phyloP scores from a whole-genome alignment of 768 basidiomycete species.

The Lactifluus subvellereus region DNA sequence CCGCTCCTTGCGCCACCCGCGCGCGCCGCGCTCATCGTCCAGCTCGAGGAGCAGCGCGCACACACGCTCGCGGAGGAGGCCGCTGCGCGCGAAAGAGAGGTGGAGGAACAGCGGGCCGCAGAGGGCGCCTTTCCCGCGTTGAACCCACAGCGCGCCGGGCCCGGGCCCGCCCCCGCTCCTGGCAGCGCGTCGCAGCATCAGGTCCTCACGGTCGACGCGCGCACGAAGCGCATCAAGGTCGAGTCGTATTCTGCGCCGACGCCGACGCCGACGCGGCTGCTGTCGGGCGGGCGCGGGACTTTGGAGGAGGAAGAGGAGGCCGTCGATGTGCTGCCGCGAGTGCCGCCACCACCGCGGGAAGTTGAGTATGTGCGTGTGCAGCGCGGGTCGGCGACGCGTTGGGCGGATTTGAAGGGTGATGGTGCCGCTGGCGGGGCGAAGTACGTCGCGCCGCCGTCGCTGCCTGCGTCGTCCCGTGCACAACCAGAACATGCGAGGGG shows the following conservation, averaged over 20 bases:
- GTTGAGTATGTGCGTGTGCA: slow-evolving; percentile 12
- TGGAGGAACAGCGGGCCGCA: neutral
- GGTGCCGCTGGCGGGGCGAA: neutral
- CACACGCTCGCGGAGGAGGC: slow-evolving; percentile 13
- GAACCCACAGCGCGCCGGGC: too few relatives aligned
- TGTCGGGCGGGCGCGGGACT: neutral
- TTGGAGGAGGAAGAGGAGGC: neutral
- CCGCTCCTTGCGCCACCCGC: slow-evolving; percentile 7
- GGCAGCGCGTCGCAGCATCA: neutral
- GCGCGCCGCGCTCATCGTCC: slow-evolving; percentile 11
- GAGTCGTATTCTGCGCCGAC: neutral
- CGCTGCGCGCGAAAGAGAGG: neutral
- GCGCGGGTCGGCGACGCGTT: slow-evolving; percentile 11
- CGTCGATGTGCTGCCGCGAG: neutral
- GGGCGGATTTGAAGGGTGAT: slow-evolving; percentile 12
- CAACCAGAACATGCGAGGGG: neutral
- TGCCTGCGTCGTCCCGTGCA: neutral
- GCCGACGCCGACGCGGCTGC: neutral
- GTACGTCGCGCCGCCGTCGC: slow-evolving; percentile 9
- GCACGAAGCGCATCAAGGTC: slow-evolving; percentile 10
- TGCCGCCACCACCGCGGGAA: slow-evolving; percentile 13
- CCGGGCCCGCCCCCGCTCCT: neutral
- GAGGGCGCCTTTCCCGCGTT: slow-evolving; percentile 21
- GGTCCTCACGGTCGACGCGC: slow-evolving; percentile 12
- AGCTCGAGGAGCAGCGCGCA: slow-evolving; percentile 4